phyloP scores from a whole-genome alignment of 2,329 filamentous ascomycete species.

The Hyphodiscus sp. region DNA sequence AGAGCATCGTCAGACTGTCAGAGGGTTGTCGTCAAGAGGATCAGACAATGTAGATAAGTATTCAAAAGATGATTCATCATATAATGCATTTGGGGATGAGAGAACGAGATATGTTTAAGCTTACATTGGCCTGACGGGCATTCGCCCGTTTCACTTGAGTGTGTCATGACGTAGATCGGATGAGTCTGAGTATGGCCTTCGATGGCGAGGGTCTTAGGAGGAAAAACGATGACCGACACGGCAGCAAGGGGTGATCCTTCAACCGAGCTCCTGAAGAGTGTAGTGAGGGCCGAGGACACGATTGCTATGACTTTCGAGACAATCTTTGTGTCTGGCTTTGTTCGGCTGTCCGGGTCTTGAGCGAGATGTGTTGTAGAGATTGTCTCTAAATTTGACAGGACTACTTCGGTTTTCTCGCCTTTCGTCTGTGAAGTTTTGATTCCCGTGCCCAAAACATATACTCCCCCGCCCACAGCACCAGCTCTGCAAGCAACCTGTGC shows the following conservation, averaged over 20 bases:
- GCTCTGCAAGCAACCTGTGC: slow-evolving; percentile 88
- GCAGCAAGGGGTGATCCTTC: slow-evolving; percentile 74
- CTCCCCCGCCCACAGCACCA: slow-evolving; percentile 80
- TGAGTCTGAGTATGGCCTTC: slow-evolving; percentile 32
- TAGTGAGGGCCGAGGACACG: slow-evolving; percentile 56
- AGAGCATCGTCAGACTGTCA: slow-evolving; percentile 75
- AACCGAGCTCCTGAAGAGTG: slow-evolving; percentile 62
- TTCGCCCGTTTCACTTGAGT: slow-evolving; percentile 89
- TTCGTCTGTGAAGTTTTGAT: slow-evolving; percentile 37
- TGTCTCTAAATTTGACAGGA: slow-evolving; percentile 49
- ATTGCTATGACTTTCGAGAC: slow-evolving; percentile 61
- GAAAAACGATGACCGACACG: slow-evolving; percentile 63
- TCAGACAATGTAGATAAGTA: slow-evolving; percentile 99
- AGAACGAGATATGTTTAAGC: slow-evolving; percentile 36
- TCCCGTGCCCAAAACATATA: slow-evolving; percentile 78
- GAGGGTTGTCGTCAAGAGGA: slow-evolving; percentile 81
- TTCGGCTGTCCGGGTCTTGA: slow-evolving; percentile 29
- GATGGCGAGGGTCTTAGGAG: slow-evolving; percentile 41
- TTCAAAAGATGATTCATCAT: slow-evolving; percentile 83
- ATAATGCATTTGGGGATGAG: slow-evolving; percentile 33
- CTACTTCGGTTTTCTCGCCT: slow-evolving; percentile 12
- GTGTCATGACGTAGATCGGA: slow-evolving; percentile 58
- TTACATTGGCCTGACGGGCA: slow-evolving; percentile 86
- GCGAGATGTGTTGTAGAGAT: slow-evolving; percentile 52
- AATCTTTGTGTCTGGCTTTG: slow-evolving; percentile 21